phyloP scores from a whole-genome alignment of 2,329 filamentous ascomycete genomes.

The Pseudocercospora crystallina region DNA sequence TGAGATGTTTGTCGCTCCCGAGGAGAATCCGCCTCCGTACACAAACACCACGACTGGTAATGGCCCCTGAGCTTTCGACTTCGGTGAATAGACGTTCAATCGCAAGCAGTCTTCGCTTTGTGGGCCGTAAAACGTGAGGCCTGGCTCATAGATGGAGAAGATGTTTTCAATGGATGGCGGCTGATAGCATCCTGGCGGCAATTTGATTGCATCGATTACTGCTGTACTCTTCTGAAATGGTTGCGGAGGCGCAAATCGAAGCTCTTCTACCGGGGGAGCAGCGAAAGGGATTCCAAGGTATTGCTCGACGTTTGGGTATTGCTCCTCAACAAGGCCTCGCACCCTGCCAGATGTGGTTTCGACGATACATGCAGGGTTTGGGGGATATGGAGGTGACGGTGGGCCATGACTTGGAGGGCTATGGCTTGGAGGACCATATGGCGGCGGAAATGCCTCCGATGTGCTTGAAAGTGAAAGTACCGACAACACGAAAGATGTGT shows the following conservation, averaged over 20 bases:
- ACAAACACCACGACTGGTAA: conserved; percentile 50
- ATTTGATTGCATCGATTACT: conserved; percentile 21
- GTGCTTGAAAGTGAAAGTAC: too few relatives aligned
- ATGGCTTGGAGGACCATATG: too few relatives aligned
- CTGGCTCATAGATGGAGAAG: conserved; percentile 31
- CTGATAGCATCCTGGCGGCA: conserved; percentile 30
- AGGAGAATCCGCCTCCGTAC: conserved; percentile 48
- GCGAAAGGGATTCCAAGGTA: conserved; percentile 60
- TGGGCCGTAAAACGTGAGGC: conserved; percentile 37
- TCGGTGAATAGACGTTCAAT: conserved; percentile 19
- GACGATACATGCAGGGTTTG: too few relatives aligned
- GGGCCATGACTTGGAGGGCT: too few relatives aligned
- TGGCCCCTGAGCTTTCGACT: neutral
- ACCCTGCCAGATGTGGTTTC: too few relatives aligned
- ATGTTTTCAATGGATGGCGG: conserved; percentile 42
- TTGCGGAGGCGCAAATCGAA: conserved; percentile 55
- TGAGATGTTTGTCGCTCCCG: conserved; percentile 46
- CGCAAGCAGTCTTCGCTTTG: conserved; percentile 32
- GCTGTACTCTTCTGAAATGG: conserved; percentile 18
- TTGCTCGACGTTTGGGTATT: conserved; percentile 44
- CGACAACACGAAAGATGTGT: too few relatives aligned
- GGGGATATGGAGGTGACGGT: too few relatives aligned
- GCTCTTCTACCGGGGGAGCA: conserved; percentile 48
- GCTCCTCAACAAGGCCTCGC: too few relatives aligned
- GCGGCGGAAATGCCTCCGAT: too few relatives aligned